Percentiles rank a stretch among this genome's conserved stretches.
Conservation (phyloP, 441 rosid genomes). For the Euphorbia corollata region DNA sequence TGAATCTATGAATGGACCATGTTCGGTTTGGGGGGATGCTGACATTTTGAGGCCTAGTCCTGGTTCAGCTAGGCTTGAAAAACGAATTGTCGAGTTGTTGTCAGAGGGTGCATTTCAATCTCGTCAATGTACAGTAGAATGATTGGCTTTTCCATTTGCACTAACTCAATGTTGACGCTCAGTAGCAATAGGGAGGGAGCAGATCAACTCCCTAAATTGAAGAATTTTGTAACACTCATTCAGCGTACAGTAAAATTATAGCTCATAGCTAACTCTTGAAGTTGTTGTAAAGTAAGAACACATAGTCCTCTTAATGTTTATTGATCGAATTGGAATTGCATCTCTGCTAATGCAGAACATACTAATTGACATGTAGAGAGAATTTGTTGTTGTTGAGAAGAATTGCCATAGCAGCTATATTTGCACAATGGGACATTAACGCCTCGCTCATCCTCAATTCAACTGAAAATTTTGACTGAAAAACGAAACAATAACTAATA, state of each 20-base stretch:
- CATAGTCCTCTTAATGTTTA: not conserved
- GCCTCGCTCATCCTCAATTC: not conserved
- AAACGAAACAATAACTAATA: not conserved
- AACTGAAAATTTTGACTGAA: not conserved
- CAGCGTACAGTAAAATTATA: not conserved
- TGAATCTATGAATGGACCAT: constrained; percentile 39
- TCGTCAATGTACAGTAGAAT: constrained; percentile 52
- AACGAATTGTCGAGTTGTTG: constrained; percentile 45
- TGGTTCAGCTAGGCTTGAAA: constrained; percentile 72
- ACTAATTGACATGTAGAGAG: not conserved
- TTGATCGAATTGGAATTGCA: constrained; percentile 5
- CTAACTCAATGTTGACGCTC: not conserved
- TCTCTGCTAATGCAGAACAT: not conserved
- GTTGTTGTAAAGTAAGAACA: constrained; percentile 21
- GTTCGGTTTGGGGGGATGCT: constrained; percentile 84
- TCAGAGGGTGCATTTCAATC: constrained; percentile 44
- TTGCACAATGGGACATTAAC: not conserved
- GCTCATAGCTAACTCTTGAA: constrained; percentile 6
- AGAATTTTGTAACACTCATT: constrained; percentile 12
- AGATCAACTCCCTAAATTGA: not conserved
- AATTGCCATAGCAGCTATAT: not conserved
- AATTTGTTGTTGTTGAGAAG: not conserved
- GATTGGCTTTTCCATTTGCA: constrained; percentile 18
- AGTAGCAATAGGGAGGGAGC: not conserved
- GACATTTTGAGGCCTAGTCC: constrained; percentile 71